Evolutionary conservation across 225 moss, liverwort and hornwort species (phyloP).

Genomic region (Pseudisothecium myosuroides): DNA sequence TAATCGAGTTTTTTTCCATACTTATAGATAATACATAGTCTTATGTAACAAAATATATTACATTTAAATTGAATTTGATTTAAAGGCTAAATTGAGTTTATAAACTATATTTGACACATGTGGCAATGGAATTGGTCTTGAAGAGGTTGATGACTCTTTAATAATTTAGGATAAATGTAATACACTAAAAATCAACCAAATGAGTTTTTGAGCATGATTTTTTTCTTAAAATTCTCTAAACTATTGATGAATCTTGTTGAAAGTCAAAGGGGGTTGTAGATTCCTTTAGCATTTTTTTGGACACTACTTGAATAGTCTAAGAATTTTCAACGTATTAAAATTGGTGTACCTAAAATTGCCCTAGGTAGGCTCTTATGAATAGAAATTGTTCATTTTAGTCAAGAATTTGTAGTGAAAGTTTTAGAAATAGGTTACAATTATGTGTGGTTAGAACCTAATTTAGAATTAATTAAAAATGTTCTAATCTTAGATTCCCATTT

Average conservation of each 20-base stretch:
- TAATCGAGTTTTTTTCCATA: not conserved
- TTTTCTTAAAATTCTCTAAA: not conserved
- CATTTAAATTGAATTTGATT: not conserved
- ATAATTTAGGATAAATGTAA: not conserved
- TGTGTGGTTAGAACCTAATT: accelerated
- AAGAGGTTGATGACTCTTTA: not conserved
- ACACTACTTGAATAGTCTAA: not conserved
- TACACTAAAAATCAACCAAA: not conserved
- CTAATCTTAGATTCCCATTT: not conserved
- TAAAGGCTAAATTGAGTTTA: not conserved
- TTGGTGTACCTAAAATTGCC: accelerated
- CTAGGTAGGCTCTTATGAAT: no score
- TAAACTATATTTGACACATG: not conserved
- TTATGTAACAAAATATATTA: not conserved
- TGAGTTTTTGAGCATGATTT: no score
- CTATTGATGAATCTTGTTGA: not conserved
- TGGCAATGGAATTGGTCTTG: not conserved
- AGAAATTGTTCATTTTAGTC: not conserved
- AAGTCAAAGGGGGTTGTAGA: not conserved
- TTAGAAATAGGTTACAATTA: accelerated
- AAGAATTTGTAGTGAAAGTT: not conserved
- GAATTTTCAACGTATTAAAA: not conserved
- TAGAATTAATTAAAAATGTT: not conserved
- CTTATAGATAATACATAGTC: not conserved
- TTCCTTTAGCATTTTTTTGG: not conserved